Evolutionary conservation across 495 filamentous ascomycete genomes (phyloP).

Genomic region (Aspergillus carlsbadensis): DNA sequence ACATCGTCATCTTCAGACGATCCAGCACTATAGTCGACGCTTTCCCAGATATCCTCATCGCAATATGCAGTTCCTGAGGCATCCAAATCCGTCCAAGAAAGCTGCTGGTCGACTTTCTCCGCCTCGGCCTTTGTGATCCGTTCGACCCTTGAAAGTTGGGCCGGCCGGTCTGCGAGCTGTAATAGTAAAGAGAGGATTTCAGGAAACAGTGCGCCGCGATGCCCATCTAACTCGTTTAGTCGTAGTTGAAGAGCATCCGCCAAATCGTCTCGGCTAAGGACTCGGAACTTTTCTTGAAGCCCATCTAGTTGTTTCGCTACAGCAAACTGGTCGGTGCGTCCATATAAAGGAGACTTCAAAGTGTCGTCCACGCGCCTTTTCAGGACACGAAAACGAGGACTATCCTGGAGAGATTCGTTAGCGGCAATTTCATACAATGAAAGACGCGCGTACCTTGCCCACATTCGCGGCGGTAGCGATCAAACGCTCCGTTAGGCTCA

Average conservation of each 20-base stretch:
- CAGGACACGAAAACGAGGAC: slow-evolving; percentile 23
- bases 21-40: slow-evolving; percentile 67
- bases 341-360: slow-evolving; percentile 56
- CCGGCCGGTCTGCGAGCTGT: slow-evolving; percentile 78
- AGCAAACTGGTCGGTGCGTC: slow-evolving; percentile 85
- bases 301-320: slow-evolving; percentile 71
- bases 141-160: slow-evolving; percentile 61
- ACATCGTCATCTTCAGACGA: slow-evolving; percentile 56
- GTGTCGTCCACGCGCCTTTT: slow-evolving; percentile 30
- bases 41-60: slow-evolving; percentile 73
- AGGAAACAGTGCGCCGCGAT: slow-evolving; percentile 61
- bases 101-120: slow-evolving; percentile 38
- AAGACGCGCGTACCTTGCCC: slow-evolving; percentile 23
- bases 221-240: slow-evolving; percentile 55
- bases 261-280: slow-evolving; percentile 73
- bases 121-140: slow-evolving; percentile 55
- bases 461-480: slow-evolving; percentile 32
- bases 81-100: slow-evolving; percentile 77
- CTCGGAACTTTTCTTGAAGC: slow-evolving; percentile 82
- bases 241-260: slow-evolving; percentile 72
- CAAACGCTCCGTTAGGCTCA: slow-evolving; percentile 39
- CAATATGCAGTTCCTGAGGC: slow-evolving; percentile 67
- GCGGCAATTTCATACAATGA: slow-evolving; percentile 33
- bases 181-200: slow-evolving; percentile 80
- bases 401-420: slow-evolving; percentile 40